Conservation (phyloP, 2,329 filamentous ascomycete species). For the Torrubiella hemipterigena region DNA sequence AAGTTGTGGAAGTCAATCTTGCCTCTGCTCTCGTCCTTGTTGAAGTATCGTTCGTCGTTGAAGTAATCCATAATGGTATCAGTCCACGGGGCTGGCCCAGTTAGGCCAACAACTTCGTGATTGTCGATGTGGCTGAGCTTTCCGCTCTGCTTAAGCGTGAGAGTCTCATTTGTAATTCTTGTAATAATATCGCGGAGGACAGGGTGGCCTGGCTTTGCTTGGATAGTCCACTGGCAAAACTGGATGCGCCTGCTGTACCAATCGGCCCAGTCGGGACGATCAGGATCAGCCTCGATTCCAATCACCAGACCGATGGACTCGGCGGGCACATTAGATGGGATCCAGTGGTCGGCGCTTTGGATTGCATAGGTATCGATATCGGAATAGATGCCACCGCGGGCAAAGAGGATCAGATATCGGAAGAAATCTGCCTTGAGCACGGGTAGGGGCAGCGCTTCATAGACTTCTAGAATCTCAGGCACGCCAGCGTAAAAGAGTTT, state of each 20-base stretch:
- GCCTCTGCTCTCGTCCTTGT: slow-evolving; percentile 57
- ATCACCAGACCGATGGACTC: slow-evolving; percentile 75
- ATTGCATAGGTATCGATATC: slow-evolving; percentile 88
- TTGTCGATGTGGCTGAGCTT: slow-evolving; percentile 46
- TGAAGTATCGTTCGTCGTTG: slow-evolving; percentile 82
- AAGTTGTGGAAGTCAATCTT: slow-evolving; percentile 82
- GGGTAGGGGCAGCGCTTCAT: slow-evolving; percentile 57
- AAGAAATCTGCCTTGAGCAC: slow-evolving; percentile 74
- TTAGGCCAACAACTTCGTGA: slow-evolving; percentile 82
- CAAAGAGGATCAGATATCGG: slow-evolving; percentile 56
- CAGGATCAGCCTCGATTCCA: slow-evolving; percentile 92
- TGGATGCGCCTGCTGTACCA: slow-evolving; percentile 97
- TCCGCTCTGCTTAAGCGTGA: slow-evolving; percentile 59
- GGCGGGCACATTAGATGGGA: slow-evolving; percentile 65
- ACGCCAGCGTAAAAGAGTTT: slow-evolving; percentile 76
- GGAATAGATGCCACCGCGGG: slow-evolving; percentile 59
- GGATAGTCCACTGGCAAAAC: slow-evolving; percentile 99
- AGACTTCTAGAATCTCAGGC: slow-evolving; percentile 69
- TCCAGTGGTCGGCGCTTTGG: slow-evolving; percentile 75
- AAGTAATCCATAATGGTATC: slow-evolving; percentile 87
- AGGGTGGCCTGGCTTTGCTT: slow-evolving; percentile 87
- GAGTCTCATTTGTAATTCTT: slow-evolving; percentile 71
- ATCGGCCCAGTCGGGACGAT: slow-evolving; percentile 80
- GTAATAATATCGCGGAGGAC: slow-evolving; percentile 79
- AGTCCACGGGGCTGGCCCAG: slow-evolving; percentile 89